Conservation (phyloP, 1,139 yeast species). For the Saccharomyces hybrid region DNA sequence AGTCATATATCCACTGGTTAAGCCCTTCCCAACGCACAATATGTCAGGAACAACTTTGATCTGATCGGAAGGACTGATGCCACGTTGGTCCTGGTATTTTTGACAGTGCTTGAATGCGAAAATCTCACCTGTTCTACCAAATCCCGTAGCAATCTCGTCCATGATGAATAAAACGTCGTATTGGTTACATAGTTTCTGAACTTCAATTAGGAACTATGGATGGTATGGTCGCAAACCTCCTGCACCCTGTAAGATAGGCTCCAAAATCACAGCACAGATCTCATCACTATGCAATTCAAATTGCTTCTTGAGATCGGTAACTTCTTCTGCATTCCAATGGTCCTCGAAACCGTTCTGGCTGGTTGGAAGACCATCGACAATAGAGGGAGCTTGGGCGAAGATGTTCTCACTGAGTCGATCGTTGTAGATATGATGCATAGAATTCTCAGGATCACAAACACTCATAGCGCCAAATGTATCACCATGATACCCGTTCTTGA, state of each 20-base stretch:
- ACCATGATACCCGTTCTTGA: conserved; percentile 28
- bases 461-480: conserved; percentile 31
- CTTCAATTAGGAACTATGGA: conserved; percentile 29
- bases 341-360: conserved; percentile 5
- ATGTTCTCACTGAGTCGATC: conserved; percentile 28
- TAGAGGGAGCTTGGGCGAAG: conserved; percentile 27
- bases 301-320: conserved; percentile 22
- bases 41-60: conserved; percentile 31
- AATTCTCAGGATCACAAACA: conserved; percentile 29
- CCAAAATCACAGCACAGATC: conserved; percentile 33
- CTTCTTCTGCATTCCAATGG: conserved; percentile 17
- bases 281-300: conserved; percentile 22
- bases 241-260: conserved; percentile 36
- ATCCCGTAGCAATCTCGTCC: conserved; percentile 34
- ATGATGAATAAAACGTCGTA: conserved; percentile 30
- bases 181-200: conserved; percentile 28
- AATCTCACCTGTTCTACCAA: conserved; percentile 32
- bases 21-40: conserved; percentile 28
- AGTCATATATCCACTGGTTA: conserved; percentile 32
- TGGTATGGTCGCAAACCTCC: conserved; percentile 33
- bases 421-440: conserved; percentile 30
- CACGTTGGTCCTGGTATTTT: conserved; percentile 10
- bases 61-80: conserved; percentile 8
- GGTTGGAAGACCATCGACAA: conserved; percentile 14
- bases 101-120: conserved; percentile 28